Evolutionary conservation across 495 filamentous ascomycete species (phyloP).

Genomic region (Annulohypoxylon maeteangense): DNA sequence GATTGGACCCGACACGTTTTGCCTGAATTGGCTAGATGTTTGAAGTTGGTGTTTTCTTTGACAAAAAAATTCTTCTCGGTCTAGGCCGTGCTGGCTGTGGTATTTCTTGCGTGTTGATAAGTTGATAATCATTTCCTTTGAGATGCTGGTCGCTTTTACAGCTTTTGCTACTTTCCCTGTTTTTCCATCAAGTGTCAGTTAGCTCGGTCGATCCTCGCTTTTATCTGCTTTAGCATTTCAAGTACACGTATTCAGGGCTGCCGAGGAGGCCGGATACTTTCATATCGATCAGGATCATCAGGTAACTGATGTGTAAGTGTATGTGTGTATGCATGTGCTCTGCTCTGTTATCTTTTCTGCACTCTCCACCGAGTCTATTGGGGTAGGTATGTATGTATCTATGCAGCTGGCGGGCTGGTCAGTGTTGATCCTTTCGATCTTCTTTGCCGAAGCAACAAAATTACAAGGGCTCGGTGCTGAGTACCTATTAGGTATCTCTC

Average conservation of each 20-base stretch:
- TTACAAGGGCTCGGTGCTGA: constrained; percentile 1
- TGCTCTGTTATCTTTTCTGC: constrained; percentile 2
- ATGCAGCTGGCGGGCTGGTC: no score
- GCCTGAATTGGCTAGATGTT: constrained; percentile 3
- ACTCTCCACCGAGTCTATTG: no score
- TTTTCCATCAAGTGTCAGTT: not conserved
- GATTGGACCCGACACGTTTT: constrained; percentile 1
- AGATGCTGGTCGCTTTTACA: not conserved
- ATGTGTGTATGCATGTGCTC: constrained; percentile 10
- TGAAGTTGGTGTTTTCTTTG: not conserved
- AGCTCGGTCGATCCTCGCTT: not conserved
- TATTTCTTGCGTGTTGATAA: not conserved
- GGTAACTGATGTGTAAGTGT: not conserved
- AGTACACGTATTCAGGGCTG: not conserved
- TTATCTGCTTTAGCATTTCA: not conserved
- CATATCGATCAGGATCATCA: constrained; percentile 3
- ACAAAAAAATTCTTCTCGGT: not conserved
- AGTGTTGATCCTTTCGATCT: no score
- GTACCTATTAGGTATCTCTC: constrained; percentile 4
- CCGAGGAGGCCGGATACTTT: constrained; percentile 1
- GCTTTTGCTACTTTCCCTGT: not conserved
- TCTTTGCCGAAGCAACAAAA: no score
- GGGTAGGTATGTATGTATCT: no score
- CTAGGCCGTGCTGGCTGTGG: not conserved
- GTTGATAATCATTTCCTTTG: constrained; percentile 5